A percentile compares a stretch with the other conserved stretches of the same genome.
These are phyloP conservation scores for Berberis vulgaris DNA, from an alignment of 164 flowering plant genomes.

Conservation along the genomic window DNA sequence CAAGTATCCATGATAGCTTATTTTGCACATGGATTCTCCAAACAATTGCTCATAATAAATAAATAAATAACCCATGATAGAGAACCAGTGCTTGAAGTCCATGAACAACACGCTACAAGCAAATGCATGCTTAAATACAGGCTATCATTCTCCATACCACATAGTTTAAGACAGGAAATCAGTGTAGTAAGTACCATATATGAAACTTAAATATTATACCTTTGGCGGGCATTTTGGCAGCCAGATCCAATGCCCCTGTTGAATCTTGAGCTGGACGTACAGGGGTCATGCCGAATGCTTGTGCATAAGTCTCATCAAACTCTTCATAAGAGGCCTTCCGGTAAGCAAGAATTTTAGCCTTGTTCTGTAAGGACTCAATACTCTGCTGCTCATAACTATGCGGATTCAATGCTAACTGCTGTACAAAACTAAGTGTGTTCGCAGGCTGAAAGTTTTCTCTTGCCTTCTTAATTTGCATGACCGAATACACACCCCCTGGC, in stretches of 20 bases:
- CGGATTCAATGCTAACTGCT: constrained; percentile 54
- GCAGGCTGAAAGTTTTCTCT: constrained; percentile 54
- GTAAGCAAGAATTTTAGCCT: constrained; percentile 47
- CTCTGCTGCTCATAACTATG: constrained; percentile 17
- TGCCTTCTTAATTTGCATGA: constrained; percentile 47
- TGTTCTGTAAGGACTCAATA: constrained; percentile 41
- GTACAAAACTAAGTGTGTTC: constrained; percentile 46
- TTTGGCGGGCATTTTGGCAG: constrained; percentile 30
- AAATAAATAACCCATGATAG: too few species aligned
- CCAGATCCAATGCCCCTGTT: constrained; percentile 18
- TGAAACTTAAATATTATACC: constrained; percentile 28
- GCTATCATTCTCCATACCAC: too few species aligned
- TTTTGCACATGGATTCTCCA: too few species aligned
- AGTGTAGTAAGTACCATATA: background rate
- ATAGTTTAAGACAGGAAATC: too few species aligned
- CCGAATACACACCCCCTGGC: constrained; percentile 53
- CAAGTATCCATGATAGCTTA: too few species aligned
- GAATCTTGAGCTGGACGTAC: constrained; percentile 27
- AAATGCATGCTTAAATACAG: too few species aligned
- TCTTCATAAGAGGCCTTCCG: constrained; percentile 82
- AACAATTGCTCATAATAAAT: too few species aligned
- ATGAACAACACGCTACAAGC: too few species aligned
- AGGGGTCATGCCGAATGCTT: constrained; percentile 72
- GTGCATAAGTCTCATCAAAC: constrained; percentile 88
- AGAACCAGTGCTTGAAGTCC: too few species aligned